Evolutionary conservation across 345 rosid genomes (phyloP), one percentile per base, ranked within the genome.

Genomic region (Eucalyptus marginata): DNA sequence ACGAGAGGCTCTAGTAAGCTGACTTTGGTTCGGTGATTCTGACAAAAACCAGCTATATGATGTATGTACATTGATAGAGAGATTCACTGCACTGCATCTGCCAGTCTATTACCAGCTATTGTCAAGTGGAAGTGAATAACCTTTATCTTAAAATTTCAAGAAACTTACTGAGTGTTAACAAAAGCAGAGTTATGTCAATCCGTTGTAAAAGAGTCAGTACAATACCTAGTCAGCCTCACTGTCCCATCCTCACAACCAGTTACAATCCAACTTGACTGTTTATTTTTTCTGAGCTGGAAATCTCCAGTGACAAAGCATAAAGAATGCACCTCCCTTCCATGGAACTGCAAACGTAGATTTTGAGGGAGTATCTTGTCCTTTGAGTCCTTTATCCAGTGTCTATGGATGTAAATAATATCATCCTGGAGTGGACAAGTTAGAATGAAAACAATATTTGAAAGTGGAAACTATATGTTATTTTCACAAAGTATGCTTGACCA

Each of bases 241-340:
- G 98, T 95, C 92, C 99, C 99, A 94, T 97, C 99, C 93, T 98
- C 99, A 93, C 98, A 97, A 49, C 99, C 99, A 90, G 99, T 96
- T 86, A 96, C 96, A 93, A 98, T 91, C 99, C 99, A 98, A 90
- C 95, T 94, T 52, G 95, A 91, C 84, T 91, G 92, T 86, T 86
- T 90, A 87, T 90, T 92, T 87, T 87, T 89, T 87, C 91, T 91
- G 88, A 51, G 86, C 56, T 90, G 89, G 44, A 81, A 68, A 93
- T 91, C 92, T 86, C 91, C 92, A 91, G 90, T 92, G 88, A 96
- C 88, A 94, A 98, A 97, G 91, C 98, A 95, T 90, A 98, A 91
- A 50, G 99, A 92, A 92, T 98, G 99, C 91, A 96, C 91, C 93
- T 98, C 99, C 92, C 97, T 95, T 52, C 99, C 99, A 91, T 98